Evolutionary conservation across 352 stramenopile species (phyloP).

Genomic region (Globisporangium emineosum): DNA sequence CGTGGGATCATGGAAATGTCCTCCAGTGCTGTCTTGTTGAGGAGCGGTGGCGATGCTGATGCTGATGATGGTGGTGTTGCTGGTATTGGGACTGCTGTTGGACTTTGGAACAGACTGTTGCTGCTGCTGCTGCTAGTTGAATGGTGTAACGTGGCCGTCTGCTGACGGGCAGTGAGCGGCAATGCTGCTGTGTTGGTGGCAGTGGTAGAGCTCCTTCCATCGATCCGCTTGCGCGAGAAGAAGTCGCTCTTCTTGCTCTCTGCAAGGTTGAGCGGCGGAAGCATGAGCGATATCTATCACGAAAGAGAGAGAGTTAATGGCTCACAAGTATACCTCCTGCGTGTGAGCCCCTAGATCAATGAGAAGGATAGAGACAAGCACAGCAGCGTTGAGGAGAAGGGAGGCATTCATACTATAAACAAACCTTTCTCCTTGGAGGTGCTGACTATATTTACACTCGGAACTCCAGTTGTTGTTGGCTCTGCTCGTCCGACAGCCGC

Average conservation of each 20-base stretch:
- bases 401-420: background rate
- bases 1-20: constrained; percentile 55
- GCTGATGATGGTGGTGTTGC: background rate
- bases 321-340: background rate
- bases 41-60: background rate
- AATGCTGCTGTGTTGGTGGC: background rate
- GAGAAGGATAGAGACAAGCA: background rate
- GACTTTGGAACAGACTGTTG: background rate
- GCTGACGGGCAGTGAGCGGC: background rate
- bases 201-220: constrained; percentile 18
- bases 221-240: constrained; percentile 30
- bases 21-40: constrained; percentile 12
- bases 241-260: constrained; percentile 37
- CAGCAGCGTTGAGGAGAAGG: background rate
- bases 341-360: background rate
- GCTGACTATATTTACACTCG: background rate
- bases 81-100: background rate
- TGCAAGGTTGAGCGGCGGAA: constrained; percentile 39
- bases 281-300: constrained; percentile 18
- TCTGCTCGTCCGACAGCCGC: background rate
- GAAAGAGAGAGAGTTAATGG: background rate
- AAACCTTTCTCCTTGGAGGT: background rate
- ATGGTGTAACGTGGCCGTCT: background rate
- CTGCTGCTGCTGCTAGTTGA: constrained; percentile 1
- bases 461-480: background rate